A percentile compares a stretch with the other conserved stretches of the same genome.
phyloP scores from a whole-genome alignment of 129 eudicot species.

The Flaveria sonorensis region DNA sequence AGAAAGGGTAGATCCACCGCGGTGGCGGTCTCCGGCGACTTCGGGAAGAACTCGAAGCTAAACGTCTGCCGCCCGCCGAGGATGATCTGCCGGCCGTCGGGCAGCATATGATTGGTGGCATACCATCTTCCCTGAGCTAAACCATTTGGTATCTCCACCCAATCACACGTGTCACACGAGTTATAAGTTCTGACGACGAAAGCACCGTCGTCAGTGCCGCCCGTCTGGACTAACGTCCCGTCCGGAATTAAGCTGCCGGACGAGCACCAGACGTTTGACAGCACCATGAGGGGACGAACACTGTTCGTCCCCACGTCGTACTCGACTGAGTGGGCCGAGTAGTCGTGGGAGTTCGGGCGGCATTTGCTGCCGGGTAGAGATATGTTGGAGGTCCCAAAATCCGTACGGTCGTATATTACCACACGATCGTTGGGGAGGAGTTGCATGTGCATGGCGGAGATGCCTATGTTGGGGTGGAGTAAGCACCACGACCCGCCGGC shows the following conservation, averaged over 20 bases:
- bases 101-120: slow-evolving; percentile 62
- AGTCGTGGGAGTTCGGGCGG: slow-evolving; percentile 44
- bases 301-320: slow-evolving; percentile 53
- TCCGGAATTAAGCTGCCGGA: slow-evolving; percentile 73
- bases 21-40: background rate
- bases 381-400: slow-evolving; percentile 65
- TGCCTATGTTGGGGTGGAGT: slow-evolving; percentile 57
- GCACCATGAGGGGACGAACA: slow-evolving; percentile 62
- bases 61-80: slow-evolving; percentile 63
- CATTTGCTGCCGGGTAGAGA: slow-evolving; percentile 57
- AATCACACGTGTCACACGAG: slow-evolving; percentile 56
- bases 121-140: slow-evolving; percentile 62
- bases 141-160: slow-evolving; percentile 48
- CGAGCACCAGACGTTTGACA: slow-evolving; percentile 74
- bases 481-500: slow-evolving; percentile 59
- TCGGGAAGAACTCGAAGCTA: slow-evolving; percentile 70
- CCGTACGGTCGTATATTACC: slow-evolving; percentile 70
- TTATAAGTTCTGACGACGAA: slow-evolving; percentile 40
- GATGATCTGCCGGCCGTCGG: slow-evolving; percentile 61
- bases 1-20: slow-evolving; percentile 45
- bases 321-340: slow-evolving; percentile 80
- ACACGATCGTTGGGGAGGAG: slow-evolving; percentile 72
- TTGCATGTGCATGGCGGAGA: slow-evolving; percentile 96
- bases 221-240: slow-evolving; percentile 62
- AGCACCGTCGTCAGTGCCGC: slow-evolving; percentile 66